Percentiles rank a stretch among this genome's conserved stretches.
These are phyloP conservation scores for Candida wancherniae DNA, from an alignment of 805 yeast genomes.

Conservation along the genomic window DNA sequence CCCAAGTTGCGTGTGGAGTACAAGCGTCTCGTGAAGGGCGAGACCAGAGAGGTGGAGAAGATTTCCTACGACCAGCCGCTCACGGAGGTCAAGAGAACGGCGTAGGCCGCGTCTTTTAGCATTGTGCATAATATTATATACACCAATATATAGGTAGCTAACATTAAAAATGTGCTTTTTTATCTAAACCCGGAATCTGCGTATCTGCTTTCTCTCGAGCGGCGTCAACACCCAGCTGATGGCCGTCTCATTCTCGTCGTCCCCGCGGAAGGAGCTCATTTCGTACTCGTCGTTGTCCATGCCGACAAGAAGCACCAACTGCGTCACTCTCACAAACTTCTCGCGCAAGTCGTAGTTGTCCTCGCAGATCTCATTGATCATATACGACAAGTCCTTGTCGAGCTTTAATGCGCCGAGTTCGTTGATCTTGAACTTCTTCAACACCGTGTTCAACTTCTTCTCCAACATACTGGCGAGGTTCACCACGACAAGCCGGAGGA, in stretches of 20 bases:
- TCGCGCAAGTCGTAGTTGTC: slow-evolving; percentile 72
- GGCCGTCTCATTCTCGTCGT: slow-evolving; percentile 25
- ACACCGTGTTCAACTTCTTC: slow-evolving; percentile 59
- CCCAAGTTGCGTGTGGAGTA: slow-evolving; percentile 22
- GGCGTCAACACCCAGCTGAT: slow-evolving; percentile 74
- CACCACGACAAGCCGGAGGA: slow-evolving; percentile 48
- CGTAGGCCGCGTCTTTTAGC: not conserved
- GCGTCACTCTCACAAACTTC: slow-evolving; percentile 75
- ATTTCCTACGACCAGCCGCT: slow-evolving; percentile 19
- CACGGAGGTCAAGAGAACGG: slow-evolving; percentile 13
- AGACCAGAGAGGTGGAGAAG: slow-evolving; percentile 18
- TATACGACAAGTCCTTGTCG: slow-evolving; percentile 72
- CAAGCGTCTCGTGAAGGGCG: slow-evolving; percentile 16
- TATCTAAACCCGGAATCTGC: slow-evolving; percentile 48
- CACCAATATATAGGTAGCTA: not conserved
- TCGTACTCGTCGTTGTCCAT: slow-evolving; percentile 63
- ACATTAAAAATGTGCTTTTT: slow-evolving; percentile 1
- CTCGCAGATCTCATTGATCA: slow-evolving; percentile 71
- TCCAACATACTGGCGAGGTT: slow-evolving; percentile 21
- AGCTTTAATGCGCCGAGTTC: slow-evolving; percentile 79
- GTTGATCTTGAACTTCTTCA: slow-evolving; percentile 56
- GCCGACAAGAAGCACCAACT: slow-evolving; percentile 74
- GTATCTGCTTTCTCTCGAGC: slow-evolving; percentile 61
- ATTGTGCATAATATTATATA: not conserved
- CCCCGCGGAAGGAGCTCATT: slow-evolving; percentile 25